Percentiles rank a stretch among this genome's conserved stretches.
Conservation (phyloP, 1,284 basidiomycete species). For the Ustilago nuda region DNA sequence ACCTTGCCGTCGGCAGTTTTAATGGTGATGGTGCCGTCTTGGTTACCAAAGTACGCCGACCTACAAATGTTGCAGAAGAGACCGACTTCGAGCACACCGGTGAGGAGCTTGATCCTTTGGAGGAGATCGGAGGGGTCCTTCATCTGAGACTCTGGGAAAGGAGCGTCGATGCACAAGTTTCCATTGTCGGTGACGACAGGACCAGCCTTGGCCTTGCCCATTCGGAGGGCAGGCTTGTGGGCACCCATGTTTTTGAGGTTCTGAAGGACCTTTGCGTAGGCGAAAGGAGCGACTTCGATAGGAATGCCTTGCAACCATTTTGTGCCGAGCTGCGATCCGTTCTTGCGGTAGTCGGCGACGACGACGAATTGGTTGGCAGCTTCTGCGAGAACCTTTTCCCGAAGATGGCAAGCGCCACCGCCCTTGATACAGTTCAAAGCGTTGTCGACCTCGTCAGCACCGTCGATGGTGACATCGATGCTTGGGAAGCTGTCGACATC, state of each 20-base stretch:
- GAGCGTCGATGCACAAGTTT: constrained; percentile 66
- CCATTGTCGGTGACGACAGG: constrained; percentile 93
- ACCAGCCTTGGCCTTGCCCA: constrained; percentile 77
- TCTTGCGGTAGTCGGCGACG: constrained; percentile 93
- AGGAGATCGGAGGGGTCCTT: constrained; percentile 59
- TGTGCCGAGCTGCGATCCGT: constrained; percentile 80
- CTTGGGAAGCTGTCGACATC: constrained; percentile 80
- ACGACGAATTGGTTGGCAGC: constrained; percentile 89
- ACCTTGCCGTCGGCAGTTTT: constrained; percentile 59
- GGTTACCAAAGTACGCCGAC: constrained; percentile 95
- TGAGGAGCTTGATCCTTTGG: constrained; percentile 70
- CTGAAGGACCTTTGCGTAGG: constrained; percentile 79
- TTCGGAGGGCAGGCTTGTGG: constrained; percentile 54
- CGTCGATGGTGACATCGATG: constrained; percentile 96
- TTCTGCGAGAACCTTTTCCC: constrained; percentile 95
- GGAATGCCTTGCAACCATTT: constrained; percentile 89
- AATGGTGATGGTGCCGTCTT: constrained; percentile 60
- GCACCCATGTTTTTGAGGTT: constrained; percentile 63
- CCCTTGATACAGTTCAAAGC: constrained; percentile 96
- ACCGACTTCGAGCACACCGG: constrained; percentile 96
- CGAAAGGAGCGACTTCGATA: constrained; percentile 95
- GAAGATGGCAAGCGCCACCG: constrained; percentile 94
- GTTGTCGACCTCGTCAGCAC: constrained; percentile 93
- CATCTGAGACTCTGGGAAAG: constrained; percentile 62
- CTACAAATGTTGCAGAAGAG: constrained; percentile 91